Conservation (phyloP, 768 basidiomycete species). For the Pleurotus sapidus region DNA sequence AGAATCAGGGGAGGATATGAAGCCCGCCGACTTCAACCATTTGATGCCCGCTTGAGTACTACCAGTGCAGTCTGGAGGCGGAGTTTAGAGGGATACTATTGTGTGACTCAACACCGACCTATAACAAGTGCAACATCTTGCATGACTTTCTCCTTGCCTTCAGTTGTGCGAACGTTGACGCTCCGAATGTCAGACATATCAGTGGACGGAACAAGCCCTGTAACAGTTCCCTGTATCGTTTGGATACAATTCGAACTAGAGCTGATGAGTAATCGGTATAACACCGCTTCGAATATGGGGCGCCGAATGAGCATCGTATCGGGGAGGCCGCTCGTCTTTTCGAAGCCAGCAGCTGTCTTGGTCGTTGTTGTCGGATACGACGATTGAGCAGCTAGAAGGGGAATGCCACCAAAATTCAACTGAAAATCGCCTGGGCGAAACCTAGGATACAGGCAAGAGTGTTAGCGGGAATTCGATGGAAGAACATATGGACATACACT, state of each 20-base stretch:
- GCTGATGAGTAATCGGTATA: slow-evolving; percentile 13
- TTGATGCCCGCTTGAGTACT: slow-evolving; percentile 16
- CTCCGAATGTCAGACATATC: slow-evolving; percentile 2
- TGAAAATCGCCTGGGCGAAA: slow-evolving; percentile 12
- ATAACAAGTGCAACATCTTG: slow-evolving; percentile 10
- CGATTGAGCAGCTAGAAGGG: neutral
- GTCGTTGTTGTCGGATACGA: slow-evolving; percentile 8
- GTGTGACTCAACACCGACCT: neutral
- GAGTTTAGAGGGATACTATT: too few relatives aligned
- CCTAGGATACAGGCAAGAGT: neutral
- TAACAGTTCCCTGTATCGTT: slow-evolving; percentile 9
- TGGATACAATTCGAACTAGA: neutral
- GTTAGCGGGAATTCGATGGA: neutral
- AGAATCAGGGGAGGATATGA: neutral
- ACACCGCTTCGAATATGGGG: slow-evolving; percentile 14
- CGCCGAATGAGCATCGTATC: slow-evolving; percentile 14
- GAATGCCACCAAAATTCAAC: slow-evolving; percentile 13
- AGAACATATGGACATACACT: slow-evolving; percentile 8
- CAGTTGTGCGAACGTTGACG: slow-evolving; percentile 11
- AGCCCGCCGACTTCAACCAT: slow-evolving; percentile 13
- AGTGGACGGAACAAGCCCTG: neutral
- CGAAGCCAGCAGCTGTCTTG: neutral
- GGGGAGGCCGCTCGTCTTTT: slow-evolving; percentile 3
- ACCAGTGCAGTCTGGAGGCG: slow-evolving; percentile 18
- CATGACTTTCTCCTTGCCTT: slow-evolving; percentile 4